A percentile compares a stretch with the other conserved stretches of the same genome.
These are phyloP conservation scores for Nicotiana tomentosiformis DNA, from an alignment of 257 asterid species.

Conservation along the genomic window DNA sequence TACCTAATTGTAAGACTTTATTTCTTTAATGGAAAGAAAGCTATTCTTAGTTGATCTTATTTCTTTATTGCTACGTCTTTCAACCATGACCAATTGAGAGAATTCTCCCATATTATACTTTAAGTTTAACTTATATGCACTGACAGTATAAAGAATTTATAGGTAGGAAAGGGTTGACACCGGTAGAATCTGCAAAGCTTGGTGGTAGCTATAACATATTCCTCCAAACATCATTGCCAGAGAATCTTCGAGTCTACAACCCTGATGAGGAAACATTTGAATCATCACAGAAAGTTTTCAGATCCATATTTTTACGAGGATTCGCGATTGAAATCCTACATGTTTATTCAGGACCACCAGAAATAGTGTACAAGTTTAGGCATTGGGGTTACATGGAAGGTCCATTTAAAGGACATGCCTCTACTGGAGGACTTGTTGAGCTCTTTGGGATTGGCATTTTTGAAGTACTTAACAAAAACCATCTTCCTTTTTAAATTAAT, in stretches of 20 bases:
- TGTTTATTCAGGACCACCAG: slow-evolving; percentile 74
- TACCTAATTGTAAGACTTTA: no score
- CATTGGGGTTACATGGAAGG: slow-evolving; percentile 85
- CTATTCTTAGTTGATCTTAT: no score
- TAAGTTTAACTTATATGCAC: background rate
- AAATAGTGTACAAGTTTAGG: slow-evolving; percentile 57
- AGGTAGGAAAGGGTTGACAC: slow-evolving; percentile 21
- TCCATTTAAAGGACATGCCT: slow-evolving; percentile 43
- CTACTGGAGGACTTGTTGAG: slow-evolving; percentile 60
- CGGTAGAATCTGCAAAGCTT: slow-evolving; percentile 31
- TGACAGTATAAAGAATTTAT: slow-evolving; percentile 21
- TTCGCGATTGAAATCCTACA: slow-evolving; percentile 59
- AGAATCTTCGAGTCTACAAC: slow-evolving; percentile 34
- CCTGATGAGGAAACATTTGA: slow-evolving; percentile 53
- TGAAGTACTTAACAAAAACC: slow-evolving; percentile 30
- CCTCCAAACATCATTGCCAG: slow-evolving; percentile 67
- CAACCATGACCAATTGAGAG: background rate
- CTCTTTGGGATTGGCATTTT: slow-evolving; percentile 42
- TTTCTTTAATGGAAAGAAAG: no score
- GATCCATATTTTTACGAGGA: slow-evolving; percentile 50
- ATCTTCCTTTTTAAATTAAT: background rate
- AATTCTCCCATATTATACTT: background rate
- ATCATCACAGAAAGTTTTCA: slow-evolving; percentile 55
- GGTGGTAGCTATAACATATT: slow-evolving; percentile 81
- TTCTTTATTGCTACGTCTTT: no score